A percentile compares a stretch with the other conserved stretches of the same genome.
phyloP scores from a whole-genome alignment of 2,329 filamentous ascomycete species.

The Phaeosphaeria sp. region DNA sequence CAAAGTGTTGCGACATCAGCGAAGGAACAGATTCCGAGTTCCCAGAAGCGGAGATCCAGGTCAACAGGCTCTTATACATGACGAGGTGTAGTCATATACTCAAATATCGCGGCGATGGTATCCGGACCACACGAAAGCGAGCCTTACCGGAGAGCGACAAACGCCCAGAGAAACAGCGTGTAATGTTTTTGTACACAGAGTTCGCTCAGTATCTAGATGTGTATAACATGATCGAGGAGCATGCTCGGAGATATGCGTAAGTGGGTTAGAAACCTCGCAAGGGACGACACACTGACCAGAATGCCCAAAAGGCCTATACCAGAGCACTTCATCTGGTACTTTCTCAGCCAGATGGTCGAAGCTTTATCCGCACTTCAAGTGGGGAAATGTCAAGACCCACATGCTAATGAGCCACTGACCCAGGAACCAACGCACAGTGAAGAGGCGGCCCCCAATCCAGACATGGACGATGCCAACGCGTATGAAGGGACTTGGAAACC shows the following conservation, averaged over 20 bases:
- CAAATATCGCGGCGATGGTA: not conserved
- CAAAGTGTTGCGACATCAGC: not conserved
- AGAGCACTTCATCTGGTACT: not conserved
- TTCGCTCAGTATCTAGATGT: not conserved
- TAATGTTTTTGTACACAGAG: not conserved
- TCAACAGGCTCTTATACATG: not conserved
- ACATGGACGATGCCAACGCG: not conserved
- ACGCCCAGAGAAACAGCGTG: not conserved
- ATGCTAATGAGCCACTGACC: not conserved
- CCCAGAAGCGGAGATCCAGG: not conserved
- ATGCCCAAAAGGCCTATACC: not conserved
- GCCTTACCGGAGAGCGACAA: not conserved
- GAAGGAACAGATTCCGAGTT: not conserved
- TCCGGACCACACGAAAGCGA: not conserved
- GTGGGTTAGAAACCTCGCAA: not conserved
- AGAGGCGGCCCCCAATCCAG: not conserved
- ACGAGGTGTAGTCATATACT: not conserved
- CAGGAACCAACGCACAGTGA: too few species aligned
- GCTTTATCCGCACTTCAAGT: not conserved
- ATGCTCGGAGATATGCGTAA: not conserved
- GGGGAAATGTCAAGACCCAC: not conserved
- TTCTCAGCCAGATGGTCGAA: not conserved
- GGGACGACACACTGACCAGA: not conserved
- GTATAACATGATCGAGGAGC: not conserved
- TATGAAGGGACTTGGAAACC: not conserved